These are phyloP conservation scores for Sphagnum tenellum DNA, from an alignment of 225 moss, liverwort and hornwort species.

Conservation along the genomic window DNA sequence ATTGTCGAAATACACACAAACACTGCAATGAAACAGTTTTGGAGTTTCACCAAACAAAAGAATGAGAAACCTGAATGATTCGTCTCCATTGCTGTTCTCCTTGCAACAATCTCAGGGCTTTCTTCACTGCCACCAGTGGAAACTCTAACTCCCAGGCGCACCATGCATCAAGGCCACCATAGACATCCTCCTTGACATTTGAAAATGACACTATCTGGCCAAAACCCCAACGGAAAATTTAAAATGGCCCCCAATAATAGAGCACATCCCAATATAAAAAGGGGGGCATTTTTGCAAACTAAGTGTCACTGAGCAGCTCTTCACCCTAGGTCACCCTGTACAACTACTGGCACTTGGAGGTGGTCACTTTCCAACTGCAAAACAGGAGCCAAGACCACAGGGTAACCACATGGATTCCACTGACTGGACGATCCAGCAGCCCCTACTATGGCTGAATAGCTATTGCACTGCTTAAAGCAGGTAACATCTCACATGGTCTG, in stretches of 20 bases:
- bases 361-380: too few species aligned
- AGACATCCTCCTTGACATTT: conserved; percentile 88
- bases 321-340: too few species aligned
- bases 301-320: too few species aligned
- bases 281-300: too few species aligned
- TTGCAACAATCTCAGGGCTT: conserved; percentile 49
- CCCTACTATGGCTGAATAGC: too few species aligned
- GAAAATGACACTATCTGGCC: conserved; percentile 25
- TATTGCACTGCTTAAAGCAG: too few species aligned
- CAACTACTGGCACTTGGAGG: too few species aligned
- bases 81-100: conserved; percentile 58
- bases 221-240: neutral
- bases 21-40: neutral
- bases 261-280: conserved; percentile 12
- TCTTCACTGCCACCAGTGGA: conserved; percentile 84
- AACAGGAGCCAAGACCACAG: too few species aligned
- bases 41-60: neutral
- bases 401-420: too few species aligned
- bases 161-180: conserved; percentile 78
- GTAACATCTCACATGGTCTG: too few species aligned
- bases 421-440: too few species aligned
- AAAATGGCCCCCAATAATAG: neutral
- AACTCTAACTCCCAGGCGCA: conserved; percentile 98
- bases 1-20: neutral
- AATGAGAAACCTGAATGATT: conserved; percentile 64